Conservation (phyloP, 140 eudicot genomes). For the Ambrosia hybrid region DNA sequence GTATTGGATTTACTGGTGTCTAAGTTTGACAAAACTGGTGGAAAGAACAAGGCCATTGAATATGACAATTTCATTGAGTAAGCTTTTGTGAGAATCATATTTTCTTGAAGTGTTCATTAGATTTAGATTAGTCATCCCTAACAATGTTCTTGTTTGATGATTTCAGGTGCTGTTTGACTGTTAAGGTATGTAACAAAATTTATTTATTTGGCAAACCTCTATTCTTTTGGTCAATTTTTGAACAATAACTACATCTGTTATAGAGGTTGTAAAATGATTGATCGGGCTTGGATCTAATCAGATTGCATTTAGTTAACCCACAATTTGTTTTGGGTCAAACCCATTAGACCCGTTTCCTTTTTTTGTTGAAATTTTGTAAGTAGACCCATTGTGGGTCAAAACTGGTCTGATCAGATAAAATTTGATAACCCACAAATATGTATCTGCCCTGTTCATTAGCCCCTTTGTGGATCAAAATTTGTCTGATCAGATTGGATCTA, state of each 20-base stretch:
- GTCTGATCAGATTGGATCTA: too few species aligned
- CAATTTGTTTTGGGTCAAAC: neutral
- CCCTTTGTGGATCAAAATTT: too few species aligned
- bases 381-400: too few species aligned
- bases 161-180: constrained; percentile 91
- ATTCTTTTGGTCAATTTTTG: neutral
- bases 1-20: constrained; percentile 67
- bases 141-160: constrained; percentile 8
- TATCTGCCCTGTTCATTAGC: too few species aligned
- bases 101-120: neutral
- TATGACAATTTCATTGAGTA: constrained; percentile 92
- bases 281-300: neutral
- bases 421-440: too few species aligned
- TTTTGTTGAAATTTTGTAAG: too few species aligned
- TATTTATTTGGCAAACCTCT: constrained; percentile 6
- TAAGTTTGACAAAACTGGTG: constrained; percentile 77
- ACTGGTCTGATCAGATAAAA: too few species aligned
- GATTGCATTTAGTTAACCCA: neutral
- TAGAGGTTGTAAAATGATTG: neutral
- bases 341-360: neutral
- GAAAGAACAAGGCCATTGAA: constrained; percentile 65
- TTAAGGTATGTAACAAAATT: constrained; percentile 54
- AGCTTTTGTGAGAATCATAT: neutral
- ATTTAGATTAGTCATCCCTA: neutral
- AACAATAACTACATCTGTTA: neutral